Base-by-base conservation (phyloP, 805 yeast species). In the Dipodascus albidus region DNA sequence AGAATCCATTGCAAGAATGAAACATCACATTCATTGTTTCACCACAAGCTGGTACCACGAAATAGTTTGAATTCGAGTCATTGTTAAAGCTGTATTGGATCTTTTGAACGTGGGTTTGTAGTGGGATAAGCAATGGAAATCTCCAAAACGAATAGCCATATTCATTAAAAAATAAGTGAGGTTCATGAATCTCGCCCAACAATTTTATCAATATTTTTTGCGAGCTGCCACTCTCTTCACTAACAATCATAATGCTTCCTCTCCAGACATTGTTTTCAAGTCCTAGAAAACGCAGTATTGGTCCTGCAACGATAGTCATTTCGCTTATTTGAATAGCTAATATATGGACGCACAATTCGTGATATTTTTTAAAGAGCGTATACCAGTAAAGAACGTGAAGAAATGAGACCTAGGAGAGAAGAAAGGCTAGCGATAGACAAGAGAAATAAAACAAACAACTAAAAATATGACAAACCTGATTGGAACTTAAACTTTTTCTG, bases 1-100 rank as follows among this genome's bases (percentile, higher is more conserved):
- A 85, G 66, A 89, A 91, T 9, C 97, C 97, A 64, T 90, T 90
- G 70, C 97, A 90, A 1, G 96, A 87, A 67, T 78, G 84, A 20
- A 91, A 83, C 68, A 89, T 76, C 3, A 83, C 76, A 65, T 89
- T 90, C 87, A 88, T 87, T 23, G 89, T 76, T 63, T 82, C 81
- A 1, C 69, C 62, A 0, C 61, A 57, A 0, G 84, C 71, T 0
- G 97, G 96, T 1, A 90, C 62, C 64, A 68, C 86, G 63, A 90
- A 89, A 64, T 74, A 85, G 42, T 74, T 70, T n/a, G 67, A 65
- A 55, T 66, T 64, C 52, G 62, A 61, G 20, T 62, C 62, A 11
- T 66, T 74, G 59, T 85, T 81, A 53, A 90, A 70, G 2, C 70
- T 64, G 64, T 90, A 90, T 52, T 75, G 75, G 14, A 85, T 78